Percentiles rank a stretch among this genome's conserved stretches.
These are phyloP conservation scores for Drosera capensis DNA, from an alignment of 148 eudicot genomes.

Conservation along the genomic window DNA sequence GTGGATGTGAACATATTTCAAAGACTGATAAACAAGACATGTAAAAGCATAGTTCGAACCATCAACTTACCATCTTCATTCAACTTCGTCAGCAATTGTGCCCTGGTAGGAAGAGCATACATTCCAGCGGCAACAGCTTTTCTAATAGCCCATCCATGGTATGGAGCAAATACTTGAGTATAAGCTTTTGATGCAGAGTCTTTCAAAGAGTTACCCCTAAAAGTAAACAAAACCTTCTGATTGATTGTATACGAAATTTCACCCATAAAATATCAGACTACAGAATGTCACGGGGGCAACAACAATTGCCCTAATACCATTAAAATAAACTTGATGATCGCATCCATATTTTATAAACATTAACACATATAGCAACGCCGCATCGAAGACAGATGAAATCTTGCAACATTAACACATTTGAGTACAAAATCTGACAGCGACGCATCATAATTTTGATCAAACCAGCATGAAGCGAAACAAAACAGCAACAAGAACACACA, in stretches of 20 bases:
- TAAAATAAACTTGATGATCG: too few relatives aligned
- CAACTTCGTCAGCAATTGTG: conserved; percentile 59
- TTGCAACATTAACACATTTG: too few relatives aligned
- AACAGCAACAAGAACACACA: too few relatives aligned
- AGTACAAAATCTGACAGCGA: too few relatives aligned
- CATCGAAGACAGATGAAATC: too few relatives aligned
- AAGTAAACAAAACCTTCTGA: background rate
- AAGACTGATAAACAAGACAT: background rate
- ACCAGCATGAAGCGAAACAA: too few relatives aligned
- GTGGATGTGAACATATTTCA: background rate
- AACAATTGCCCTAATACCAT: too few relatives aligned
- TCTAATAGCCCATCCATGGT: conserved; percentile 96
- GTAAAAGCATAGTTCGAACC: background rate
- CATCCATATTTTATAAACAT: too few relatives aligned
- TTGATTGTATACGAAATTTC: conserved; percentile 1
- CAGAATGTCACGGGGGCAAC: too few relatives aligned
- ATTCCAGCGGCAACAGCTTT: conserved; percentile 95
- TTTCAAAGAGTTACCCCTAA: conserved; percentile 64
- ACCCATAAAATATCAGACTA: too few relatives aligned
- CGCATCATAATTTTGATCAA: too few relatives aligned
- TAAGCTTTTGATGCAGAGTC: conserved; percentile 83
- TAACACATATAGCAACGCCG: too few relatives aligned
- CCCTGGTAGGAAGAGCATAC: conserved; percentile 91
- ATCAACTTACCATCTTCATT: conserved; percentile 78
- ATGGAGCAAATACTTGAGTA: conserved; percentile 77